Evolutionary conservation across 1,139 yeast species (phyloP).

Genomic region (Yarrowia galli): DNA sequence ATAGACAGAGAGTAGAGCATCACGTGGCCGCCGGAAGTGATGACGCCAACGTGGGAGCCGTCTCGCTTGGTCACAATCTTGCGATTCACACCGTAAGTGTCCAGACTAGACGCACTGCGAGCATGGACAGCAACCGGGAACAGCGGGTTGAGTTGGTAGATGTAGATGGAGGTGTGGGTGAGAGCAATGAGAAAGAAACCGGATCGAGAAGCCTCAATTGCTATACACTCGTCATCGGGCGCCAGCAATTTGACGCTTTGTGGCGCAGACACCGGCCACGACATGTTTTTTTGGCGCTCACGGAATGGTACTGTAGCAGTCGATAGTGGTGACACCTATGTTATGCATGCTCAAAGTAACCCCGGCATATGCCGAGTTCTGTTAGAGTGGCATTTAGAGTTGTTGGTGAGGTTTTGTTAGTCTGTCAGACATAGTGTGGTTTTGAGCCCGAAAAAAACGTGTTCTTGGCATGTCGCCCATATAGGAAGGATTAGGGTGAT

Average conservation of each 20-base stretch:
- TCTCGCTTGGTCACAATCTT: conserved; percentile 49
- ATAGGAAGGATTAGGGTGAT: not conserved
- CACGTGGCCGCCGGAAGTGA: conserved; percentile 47
- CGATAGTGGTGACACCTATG: conserved; percentile 2
- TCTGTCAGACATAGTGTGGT: not conserved
- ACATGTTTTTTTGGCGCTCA: conserved; percentile 10
- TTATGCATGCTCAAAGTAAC: not conserved
- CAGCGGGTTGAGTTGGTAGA: conserved; percentile 44
- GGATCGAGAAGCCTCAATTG: conserved; percentile 25
- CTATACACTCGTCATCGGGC: conserved; percentile 33
- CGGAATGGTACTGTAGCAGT: not conserved
- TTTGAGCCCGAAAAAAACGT: not conserved
- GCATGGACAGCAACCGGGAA: conserved; percentile 50
- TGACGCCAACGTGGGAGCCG: conserved; percentile 49
- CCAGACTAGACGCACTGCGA: conserved; percentile 47
- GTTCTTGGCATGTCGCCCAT: not conserved
- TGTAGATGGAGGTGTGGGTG: conserved; percentile 26
- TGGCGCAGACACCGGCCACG: conserved; percentile 39
- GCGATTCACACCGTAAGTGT: conserved; percentile 47
- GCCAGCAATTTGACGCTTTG: conserved; percentile 32
- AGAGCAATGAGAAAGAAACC: conserved; percentile 28
- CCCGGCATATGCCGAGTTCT: not conserved
- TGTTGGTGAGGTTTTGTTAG: not conserved
- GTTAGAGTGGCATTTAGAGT: not conserved
- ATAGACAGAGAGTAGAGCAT: conserved; percentile 40